Conservation (phyloP, 257 asterid species). For the Solanum etuberosum region DNA sequence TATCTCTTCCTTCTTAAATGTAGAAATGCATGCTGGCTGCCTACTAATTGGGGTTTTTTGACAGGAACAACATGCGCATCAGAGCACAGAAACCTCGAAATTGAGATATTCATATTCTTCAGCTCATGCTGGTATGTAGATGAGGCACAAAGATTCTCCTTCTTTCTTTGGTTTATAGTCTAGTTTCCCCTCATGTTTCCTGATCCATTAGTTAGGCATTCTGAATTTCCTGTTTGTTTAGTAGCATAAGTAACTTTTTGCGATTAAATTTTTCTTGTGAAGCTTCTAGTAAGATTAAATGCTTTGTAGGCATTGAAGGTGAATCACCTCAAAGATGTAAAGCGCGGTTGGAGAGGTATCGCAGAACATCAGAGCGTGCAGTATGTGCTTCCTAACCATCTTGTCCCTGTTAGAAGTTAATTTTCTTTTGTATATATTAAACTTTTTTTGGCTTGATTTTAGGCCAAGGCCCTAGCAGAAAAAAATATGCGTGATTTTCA, state of each 20-base stretch:
- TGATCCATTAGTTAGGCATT: neutral
- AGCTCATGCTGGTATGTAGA: slow-evolving; percentile 47
- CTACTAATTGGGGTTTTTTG: slow-evolving; percentile 10
- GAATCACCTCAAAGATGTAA: slow-evolving; percentile 86
- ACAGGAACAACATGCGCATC: slow-evolving; percentile 31
- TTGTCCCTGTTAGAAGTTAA: neutral
- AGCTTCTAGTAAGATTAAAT: slow-evolving; percentile 7
- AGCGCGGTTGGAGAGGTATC: slow-evolving; percentile 90
- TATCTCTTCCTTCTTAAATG: slow-evolving; percentile 15
- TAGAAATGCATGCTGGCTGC: slow-evolving; percentile 5
- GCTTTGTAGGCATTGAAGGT: slow-evolving; percentile 58
- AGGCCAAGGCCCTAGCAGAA: slow-evolving; percentile 96
- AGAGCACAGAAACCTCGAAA: slow-evolving; percentile 30
- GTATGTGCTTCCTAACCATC: slow-evolving; percentile 37
- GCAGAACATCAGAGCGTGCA: slow-evolving; percentile 90
- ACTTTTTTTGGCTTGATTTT: slow-evolving; percentile 19
- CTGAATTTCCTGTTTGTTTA: neutral
- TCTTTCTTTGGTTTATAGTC: neutral
- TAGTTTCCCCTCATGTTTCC: neutral
- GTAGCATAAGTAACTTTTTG: neutral
- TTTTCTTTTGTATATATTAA: neutral
- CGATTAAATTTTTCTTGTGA: neutral
- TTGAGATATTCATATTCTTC: slow-evolving; percentile 38
- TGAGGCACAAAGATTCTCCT: neutral
- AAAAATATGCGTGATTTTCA: slow-evolving; percentile 88